These are phyloP conservation scores for Colletotrichum cuscutae DNA, from an alignment of 2,329 filamentous ascomycete species.

Conservation along the genomic window DNA sequence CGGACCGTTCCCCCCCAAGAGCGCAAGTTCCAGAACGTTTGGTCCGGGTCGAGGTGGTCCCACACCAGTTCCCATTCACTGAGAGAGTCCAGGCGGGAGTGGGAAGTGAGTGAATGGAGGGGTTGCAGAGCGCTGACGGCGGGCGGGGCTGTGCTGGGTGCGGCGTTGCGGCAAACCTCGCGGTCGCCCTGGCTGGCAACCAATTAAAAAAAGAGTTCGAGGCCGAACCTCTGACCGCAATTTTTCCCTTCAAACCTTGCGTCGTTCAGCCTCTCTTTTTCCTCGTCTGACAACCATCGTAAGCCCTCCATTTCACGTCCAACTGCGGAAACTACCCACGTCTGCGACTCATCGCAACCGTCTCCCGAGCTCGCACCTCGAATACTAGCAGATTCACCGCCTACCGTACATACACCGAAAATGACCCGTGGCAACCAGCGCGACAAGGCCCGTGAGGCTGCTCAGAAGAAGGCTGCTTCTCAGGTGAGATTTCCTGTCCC, in stretches of 20 bases:
- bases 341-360: neutral
- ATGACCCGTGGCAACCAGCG: slow-evolving; percentile 98
- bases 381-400: neutral
- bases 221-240: slow-evolving; percentile 10
- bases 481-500: slow-evolving; percentile 58
- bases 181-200: neutral
- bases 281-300: neutral
- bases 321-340: neutral
- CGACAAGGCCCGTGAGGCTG: slow-evolving; percentile 91
- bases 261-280: neutral
- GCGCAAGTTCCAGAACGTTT: slow-evolving; percentile 21
- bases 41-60: too few relatives aligned
- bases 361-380: neutral
- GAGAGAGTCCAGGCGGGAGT: too few relatives aligned
- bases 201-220: slow-evolving; percentile 5
- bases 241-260: neutral
- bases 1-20: neutral
- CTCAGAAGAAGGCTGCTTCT: slow-evolving; percentile 74
- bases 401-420: neutral
- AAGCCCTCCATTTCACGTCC: too few relatives aligned
- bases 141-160: too few relatives aligned
- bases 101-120: too few relatives aligned
- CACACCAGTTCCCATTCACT: too few relatives aligned
- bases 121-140: too few relatives aligned
- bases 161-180: slow-evolving; percentile 4